phyloP scores from a whole-genome alignment of 2,329 filamentous ascomycete species.

The Pseudogymnoascus verrucosus region DNA sequence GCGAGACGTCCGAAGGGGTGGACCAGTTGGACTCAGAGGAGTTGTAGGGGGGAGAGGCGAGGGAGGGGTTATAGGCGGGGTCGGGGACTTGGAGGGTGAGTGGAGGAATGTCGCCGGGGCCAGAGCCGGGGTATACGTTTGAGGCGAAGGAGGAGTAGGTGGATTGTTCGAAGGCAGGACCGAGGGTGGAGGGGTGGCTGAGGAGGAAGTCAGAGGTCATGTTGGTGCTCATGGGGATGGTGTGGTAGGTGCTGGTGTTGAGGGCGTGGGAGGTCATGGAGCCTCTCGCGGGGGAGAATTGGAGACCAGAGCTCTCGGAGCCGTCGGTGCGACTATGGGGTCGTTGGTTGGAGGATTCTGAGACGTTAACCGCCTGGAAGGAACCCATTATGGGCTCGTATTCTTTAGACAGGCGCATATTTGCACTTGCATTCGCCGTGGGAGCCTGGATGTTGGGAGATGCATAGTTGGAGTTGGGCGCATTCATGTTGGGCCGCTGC shows the following conservation, averaged over 20 bases:
- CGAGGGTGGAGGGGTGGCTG: not conserved
- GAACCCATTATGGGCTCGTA: slow-evolving; percentile 15
- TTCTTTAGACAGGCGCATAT: not conserved
- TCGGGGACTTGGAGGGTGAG: not conserved
- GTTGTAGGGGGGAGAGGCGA: not conserved
- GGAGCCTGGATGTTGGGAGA: not conserved
- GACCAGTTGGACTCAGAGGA: not conserved
- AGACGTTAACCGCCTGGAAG: slow-evolving; percentile 21
- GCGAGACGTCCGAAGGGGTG: not conserved
- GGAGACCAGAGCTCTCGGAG: not conserved
- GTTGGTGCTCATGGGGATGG: not conserved
- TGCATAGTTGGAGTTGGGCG: not conserved
- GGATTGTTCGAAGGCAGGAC: not conserved
- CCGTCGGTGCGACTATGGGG: not conserved
- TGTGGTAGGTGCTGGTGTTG: not conserved
- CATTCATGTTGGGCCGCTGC: not conserved
- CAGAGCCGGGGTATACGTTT: not conserved
- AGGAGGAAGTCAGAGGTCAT: not conserved
- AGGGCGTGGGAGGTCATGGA: not conserved
- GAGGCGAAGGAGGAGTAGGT: not conserved
- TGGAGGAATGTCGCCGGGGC: not conserved
- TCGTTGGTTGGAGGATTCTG: slow-evolving; percentile 6
- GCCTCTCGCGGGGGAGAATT: not conserved
- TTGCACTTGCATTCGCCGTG: not conserved
- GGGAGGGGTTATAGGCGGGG: not conserved